A percentile compares a stretch with the other conserved stretches of the same genome.
These are phyloP conservation scores for Monocercomonoides exilis DNA, from an alignment of 78 protist species.

Conservation along the genomic window DNA sequence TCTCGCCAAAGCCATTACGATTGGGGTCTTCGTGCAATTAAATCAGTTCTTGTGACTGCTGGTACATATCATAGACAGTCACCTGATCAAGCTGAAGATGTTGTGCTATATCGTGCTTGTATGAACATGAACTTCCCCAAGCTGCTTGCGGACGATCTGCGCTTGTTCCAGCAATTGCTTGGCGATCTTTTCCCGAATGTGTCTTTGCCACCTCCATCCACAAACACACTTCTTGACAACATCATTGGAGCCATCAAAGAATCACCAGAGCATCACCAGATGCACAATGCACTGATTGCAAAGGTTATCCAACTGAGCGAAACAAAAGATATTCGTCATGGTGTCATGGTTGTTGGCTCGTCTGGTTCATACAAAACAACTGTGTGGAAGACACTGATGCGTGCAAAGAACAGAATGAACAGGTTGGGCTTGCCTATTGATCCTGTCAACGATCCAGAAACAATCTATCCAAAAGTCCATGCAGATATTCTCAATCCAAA, in stretches of 20 bases:
- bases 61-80: slow-evolving; percentile 22
- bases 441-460: not conserved
- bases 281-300: not conserved
- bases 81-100: slow-evolving; percentile 24
- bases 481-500: slow-evolving; percentile 55
- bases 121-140: slow-evolving; percentile 61
- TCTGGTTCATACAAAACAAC: slow-evolving; percentile 62
- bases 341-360: slow-evolving; percentile 70
- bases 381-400: slow-evolving; percentile 45
- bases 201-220: slow-evolving; percentile 15
- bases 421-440: not conserved
- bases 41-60: slow-evolving; percentile 48
- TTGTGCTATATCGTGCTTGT: slow-evolving; percentile 46
- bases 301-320: slow-evolving; percentile 63
- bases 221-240: slow-evolving; percentile 26
- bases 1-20: slow-evolving; percentile 12
- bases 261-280: slow-evolving; percentile 23
- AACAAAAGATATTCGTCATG: slow-evolving; percentile 68
- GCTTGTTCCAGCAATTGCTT: slow-evolving; percentile 46
- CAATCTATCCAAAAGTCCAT: slow-evolving; percentile 20
- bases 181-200: slow-evolving; percentile 60
- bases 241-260: slow-evolving; percentile 16
- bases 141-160: slow-evolving; percentile 51
- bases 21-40: slow-evolving; percentile 60
- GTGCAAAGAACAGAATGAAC: slow-evolving; percentile 31